Evolutionary conservation across 2,329 filamentous ascomycete species (phyloP), one percentile per base, ranked within the genome.

Genomic region (Penicillium sp.): DNA sequence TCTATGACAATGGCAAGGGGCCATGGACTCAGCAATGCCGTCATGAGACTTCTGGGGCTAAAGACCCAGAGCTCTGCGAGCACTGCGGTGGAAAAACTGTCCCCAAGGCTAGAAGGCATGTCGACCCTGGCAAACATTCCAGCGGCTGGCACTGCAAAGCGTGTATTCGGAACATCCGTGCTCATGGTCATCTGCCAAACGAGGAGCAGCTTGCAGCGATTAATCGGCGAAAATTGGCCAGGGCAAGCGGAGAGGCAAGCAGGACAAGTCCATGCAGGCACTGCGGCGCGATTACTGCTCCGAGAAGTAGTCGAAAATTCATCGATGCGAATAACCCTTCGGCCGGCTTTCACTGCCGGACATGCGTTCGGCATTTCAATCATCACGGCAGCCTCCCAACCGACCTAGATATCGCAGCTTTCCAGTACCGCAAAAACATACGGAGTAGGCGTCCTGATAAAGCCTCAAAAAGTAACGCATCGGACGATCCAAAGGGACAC

Each of bases 121-220:
- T 47, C 13, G 55, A 57, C 3, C 27, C 50, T 43, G 12, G 29
- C 9, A 35, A 57, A 9, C 23, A n/a, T 9, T 42, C 55, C 13
- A 54, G 35, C 10, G 55, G 55, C 50, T 57, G 55, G 55, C 50
- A 57, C 23, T 57, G 55, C 37, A 57, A 54, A 35, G 25, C 55
- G 1, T 57, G 55, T 27, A 2, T 41, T 23, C 43, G 42, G 17
- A 54, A 19, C 9, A 12, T 29, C 15, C 12, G 12, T n/a, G 4
- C 17, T 2, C 23, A 48, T 25, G 55, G 50, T 9, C 27, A 35
- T 23, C 35, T 57, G 4, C 55, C 55, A 17, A 57, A 54, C 7
- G 37, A 54, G 27, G 50, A 57, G n/a, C 55, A 57, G 25, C 42
- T 57, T 25, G 43, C 15, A 27, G 21, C 27, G 10, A 57, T 54